phyloP scores from a whole-genome alignment of 2,329 filamentous ascomycete species.

The Teratosphaeriaceae sp. region DNA sequence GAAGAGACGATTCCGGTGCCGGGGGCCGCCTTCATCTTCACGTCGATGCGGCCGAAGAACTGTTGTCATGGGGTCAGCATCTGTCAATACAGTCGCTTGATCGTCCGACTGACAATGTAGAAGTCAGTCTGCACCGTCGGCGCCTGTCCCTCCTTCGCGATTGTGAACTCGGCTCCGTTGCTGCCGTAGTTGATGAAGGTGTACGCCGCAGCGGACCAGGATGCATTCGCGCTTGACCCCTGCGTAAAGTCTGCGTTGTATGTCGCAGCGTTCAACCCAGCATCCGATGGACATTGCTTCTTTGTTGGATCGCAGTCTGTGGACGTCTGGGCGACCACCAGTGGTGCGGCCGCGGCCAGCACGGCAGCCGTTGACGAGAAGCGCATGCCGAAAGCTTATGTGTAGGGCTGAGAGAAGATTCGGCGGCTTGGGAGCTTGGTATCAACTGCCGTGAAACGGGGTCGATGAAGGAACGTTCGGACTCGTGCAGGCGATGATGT shows the following conservation, averaged over 20 bases:
- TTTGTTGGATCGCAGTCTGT: constrained; percentile 74
- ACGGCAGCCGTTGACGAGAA: constrained; percentile 28
- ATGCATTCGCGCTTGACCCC: constrained; percentile 55
- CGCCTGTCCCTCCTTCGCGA: constrained; percentile 63
- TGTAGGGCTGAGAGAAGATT: neutral
- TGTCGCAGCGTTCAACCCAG: constrained; percentile 58
- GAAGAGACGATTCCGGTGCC: constrained; percentile 91
- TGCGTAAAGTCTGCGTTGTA: constrained; percentile 45
- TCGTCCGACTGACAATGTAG: constrained; percentile 49
- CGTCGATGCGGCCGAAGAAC: constrained; percentile 74
- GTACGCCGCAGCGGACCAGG: constrained; percentile 55
- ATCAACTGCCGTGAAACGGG: neutral
- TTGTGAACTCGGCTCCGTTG: constrained; percentile 62
- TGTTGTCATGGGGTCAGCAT: neutral
- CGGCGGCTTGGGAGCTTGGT: neutral
- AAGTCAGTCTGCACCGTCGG: constrained; percentile 73
- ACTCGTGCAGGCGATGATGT: neutral
- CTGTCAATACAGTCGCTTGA: neutral
- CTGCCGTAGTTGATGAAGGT: constrained; percentile 58
- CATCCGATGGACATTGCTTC: constrained; percentile 60
- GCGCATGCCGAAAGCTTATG: constrained; percentile 23
- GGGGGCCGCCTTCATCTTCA: constrained; percentile 76
- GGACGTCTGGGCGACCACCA: constrained; percentile 63
- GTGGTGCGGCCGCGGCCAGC: constrained; percentile 34
- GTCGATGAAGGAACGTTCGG: neutral